Percentiles rank a stretch among this genome's conserved stretches.
phyloP scores from a whole-genome alignment of 306 rosid species.

The Medicago lupulina region DNA sequence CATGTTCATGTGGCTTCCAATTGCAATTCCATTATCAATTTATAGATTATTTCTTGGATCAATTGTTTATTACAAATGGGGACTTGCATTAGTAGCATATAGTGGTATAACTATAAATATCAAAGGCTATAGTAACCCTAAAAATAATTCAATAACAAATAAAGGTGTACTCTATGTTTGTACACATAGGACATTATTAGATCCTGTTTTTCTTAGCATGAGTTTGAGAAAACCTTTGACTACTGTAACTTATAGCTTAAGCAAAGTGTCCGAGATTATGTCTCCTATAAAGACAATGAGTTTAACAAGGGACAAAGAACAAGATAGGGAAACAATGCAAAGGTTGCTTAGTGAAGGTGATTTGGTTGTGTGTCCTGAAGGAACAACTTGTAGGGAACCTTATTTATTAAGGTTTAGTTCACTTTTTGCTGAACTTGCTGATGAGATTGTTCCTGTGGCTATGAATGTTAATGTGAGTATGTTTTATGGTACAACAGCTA shows the following conservation, averaged over 20 bases:
- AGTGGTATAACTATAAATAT: constrained; percentile 3
- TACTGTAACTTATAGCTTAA: constrained; percentile 74
- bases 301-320: constrained; percentile 37
- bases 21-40: constrained; percentile 45
- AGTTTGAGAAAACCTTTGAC: constrained; percentile 60
- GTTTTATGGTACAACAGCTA: constrained; percentile 46
- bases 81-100: background rate
- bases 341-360: constrained; percentile 38
- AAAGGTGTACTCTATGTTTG: constrained; percentile 78
- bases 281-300: constrained; percentile 37
- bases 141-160: constrained; percentile 23
- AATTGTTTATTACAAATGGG: background rate
- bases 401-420: constrained; percentile 41
- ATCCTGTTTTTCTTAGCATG: constrained; percentile 73
- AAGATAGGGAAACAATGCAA: constrained; percentile 31
- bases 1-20: constrained; percentile 73
- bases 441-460: constrained; percentile 42
- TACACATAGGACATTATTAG: constrained; percentile 74
- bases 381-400: constrained; percentile 45
- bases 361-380: constrained; percentile 44
- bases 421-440: constrained; percentile 42
- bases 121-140: background rate
- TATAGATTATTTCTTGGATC: constrained; percentile 46
- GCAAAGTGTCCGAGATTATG: constrained; percentile 33
- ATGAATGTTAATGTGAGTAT: constrained; percentile 13